Percentiles rank a stretch among this genome's conserved stretches.
Evolutionary conservation across 345 rosid genomes (phyloP).

Genomic region (Salix dunnii): DNA sequence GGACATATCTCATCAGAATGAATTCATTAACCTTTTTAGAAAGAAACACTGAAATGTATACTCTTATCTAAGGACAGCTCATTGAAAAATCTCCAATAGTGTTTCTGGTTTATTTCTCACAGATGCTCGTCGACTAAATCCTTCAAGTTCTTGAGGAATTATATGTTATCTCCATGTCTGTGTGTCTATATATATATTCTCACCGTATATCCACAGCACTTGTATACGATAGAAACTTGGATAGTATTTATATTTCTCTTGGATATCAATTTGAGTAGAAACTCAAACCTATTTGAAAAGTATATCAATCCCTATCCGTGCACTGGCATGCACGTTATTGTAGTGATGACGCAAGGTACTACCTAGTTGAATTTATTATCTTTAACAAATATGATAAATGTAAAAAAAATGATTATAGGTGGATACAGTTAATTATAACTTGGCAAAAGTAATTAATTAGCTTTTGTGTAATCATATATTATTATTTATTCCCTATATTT

Average conservation of each 20-base stretch:
- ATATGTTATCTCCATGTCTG: no score
- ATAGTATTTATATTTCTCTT: no score
- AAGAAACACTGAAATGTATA: background rate
- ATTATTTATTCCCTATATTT: no score
- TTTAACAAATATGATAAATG: no score
- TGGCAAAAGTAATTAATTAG: no score
- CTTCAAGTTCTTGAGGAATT: no score
- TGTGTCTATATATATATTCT: no score
- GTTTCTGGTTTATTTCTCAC: background rate
- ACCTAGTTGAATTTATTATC: no score
- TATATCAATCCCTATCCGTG: background rate
- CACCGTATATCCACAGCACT: background rate
- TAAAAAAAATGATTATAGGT: no score
- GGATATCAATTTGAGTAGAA: background rate
- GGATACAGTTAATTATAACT: no score
- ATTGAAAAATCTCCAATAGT: background rate
- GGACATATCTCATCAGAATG: background rate
- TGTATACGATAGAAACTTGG: background rate
- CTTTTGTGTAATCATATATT: no score
- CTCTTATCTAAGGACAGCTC: background rate
- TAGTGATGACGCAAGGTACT: background rate
- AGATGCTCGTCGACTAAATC: no score
- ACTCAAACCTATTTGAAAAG: background rate
- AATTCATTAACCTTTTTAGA: background rate
- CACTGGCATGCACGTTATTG: background rate